Conservation (phyloP, 768 basidiomycete species). For the Amanita exitialis region DNA sequence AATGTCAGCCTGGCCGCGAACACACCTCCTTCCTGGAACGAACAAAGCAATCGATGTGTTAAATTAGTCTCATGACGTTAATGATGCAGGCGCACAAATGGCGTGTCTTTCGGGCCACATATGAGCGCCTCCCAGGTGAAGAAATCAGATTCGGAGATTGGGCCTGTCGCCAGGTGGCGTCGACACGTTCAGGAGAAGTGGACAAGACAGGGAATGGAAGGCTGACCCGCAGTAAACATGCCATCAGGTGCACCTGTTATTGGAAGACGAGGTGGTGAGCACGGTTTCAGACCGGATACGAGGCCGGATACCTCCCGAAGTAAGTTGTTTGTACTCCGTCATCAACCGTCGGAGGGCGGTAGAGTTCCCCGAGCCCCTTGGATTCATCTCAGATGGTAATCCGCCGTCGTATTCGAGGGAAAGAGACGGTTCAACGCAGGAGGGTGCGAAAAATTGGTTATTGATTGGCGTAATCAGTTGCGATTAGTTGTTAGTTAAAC, state of each 20-base stretch:
- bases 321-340: constrained; percentile 88
- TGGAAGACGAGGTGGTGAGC: not conserved
- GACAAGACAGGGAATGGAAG: constrained; percentile 5
- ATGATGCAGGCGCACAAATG: constrained; percentile 53
- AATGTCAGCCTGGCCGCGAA: constrained; percentile 91
- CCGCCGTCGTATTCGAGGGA: not conserved
- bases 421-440: not conserved
- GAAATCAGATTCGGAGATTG: constrained; percentile 86
- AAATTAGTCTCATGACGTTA: not conserved
- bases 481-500: not conserved
- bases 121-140: constrained; percentile 96
- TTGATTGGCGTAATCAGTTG: not conserved
- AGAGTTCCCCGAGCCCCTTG: constrained; percentile 42
- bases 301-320: constrained; percentile 48
- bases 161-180: constrained; percentile 37
- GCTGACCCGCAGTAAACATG: constrained; percentile 86
- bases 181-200: not conserved
- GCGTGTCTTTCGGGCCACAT: constrained; percentile 88
- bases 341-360: constrained; percentile 82
- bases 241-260: constrained; percentile 73
- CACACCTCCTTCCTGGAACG: constrained; percentile 79
- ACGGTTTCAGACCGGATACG: not conserved
- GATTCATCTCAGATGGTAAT: constrained; percentile 28
- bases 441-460: not conserved
- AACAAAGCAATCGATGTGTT: constrained; percentile 4